Evolutionary conservation across 1,284 basidiomycete genomes (phyloP), one percentile per base, ranked within the genome.

Genomic region (Puccinia novopanici): DNA sequence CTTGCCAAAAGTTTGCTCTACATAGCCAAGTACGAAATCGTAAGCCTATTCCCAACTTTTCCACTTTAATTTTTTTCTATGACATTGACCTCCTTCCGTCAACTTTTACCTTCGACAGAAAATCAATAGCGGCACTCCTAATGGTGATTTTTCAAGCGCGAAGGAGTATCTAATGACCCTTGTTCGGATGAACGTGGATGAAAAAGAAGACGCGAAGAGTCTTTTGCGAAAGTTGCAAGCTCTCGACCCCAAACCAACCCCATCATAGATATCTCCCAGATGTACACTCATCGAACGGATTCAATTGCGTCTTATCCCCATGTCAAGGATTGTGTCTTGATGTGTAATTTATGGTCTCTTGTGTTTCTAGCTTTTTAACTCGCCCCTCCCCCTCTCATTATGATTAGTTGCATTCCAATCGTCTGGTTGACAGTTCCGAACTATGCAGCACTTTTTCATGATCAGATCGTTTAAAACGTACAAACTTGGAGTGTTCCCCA

Each of bases 161-260:
- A 72, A 73, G 59, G 78, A 80, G 34, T 80, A 73, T 34, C 54
- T 80, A 24, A 6, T 48, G 54, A 80, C 70, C 30, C 48, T 80
- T n/a, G 48, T 73, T 63, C 67, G 78, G 24, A 80, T 80, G 78
- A 80, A 80, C 73, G 78, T 80, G 22, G 78, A 72, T 45, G 78
- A 80, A 45, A 80, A 80, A 65, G 78, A 80, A 59, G 78, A 80
- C 19, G 78, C 78, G 17, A 72, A 80, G 68, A 48, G n/a, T 34
- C 68, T 80, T 45, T 73, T 80, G 24, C 42, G 59, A 72, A 80
- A 40, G 30, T 27, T 80, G 30, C 78, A 73, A 73, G 27, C 55
- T n/a, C 24, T 73, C 24, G 78, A 80, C 24, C 50, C 42, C 22
- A 57, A 76, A 65, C 27, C 73, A 48, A 48, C 73, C 17, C 27